Evolutionary conservation across 2,329 filamentous ascomycete species (phyloP).

Genomic region (Diaporthe ilicicola): DNA sequence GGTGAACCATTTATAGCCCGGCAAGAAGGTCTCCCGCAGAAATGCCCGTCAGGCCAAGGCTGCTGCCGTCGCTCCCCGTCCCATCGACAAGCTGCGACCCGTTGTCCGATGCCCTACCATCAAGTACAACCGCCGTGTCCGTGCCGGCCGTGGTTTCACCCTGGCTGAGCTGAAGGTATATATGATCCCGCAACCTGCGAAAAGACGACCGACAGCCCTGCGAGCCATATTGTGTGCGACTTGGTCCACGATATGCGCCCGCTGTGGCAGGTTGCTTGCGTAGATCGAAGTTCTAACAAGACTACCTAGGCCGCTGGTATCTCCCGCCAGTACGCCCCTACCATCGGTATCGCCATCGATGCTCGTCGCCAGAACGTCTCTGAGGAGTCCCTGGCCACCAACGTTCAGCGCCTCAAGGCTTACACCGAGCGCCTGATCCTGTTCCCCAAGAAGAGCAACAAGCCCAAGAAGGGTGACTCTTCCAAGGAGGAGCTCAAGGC

Average conservation of each 20-base stretch:
- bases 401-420: conserved; percentile 97
- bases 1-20: conserved; percentile 70
- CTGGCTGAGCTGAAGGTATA: conserved; percentile 97
- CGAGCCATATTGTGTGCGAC: neutral
- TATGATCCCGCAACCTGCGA: neutral
- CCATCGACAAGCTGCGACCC: conserved; percentile 95
- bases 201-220: neutral
- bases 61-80: conserved; percentile 92
- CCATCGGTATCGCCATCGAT: conserved; percentile 97
- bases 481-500: conserved; percentile 77
- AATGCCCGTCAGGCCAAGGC: conserved; percentile 94
- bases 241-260: neutral
- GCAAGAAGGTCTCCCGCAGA: conserved; percentile 93
- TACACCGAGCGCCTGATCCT: conserved; percentile 97
- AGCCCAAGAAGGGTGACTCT: conserved; percentile 92
- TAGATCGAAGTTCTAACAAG: conserved; percentile 44
- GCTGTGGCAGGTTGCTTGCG: neutral
- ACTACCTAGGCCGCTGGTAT: conserved; percentile 86
- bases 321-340: conserved; percentile 90
- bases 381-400: conserved; percentile 92
- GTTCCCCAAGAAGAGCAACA: conserved; percentile 94
- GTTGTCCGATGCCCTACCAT: conserved; percentile 97
- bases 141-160: conserved; percentile 97
- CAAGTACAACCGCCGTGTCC: conserved; percentile 99
- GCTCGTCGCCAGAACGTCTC: conserved; percentile 96